phyloP scores from a whole-genome alignment of 768 basidiomycete genomes.

The Trametes cingulata region DNA sequence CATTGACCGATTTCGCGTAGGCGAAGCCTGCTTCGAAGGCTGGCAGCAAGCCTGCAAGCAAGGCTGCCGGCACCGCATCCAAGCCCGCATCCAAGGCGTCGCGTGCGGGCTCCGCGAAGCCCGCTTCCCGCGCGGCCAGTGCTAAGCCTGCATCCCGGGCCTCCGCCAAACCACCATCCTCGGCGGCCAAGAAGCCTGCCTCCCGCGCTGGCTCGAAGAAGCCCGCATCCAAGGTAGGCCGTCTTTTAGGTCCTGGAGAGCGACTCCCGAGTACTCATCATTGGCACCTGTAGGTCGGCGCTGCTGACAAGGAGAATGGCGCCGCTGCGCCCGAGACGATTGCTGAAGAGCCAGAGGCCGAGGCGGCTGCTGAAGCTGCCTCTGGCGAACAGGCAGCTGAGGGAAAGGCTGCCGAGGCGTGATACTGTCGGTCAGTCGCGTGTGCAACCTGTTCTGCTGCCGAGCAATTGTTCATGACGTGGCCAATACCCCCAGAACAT shows the following conservation, averaged over 20 bases:
- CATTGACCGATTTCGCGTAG: conserved; percentile 28
- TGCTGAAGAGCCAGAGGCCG: conserved; percentile 50
- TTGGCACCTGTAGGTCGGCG: conserved; percentile 31
- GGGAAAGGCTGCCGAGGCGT: conserved; percentile 15
- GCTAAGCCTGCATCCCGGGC: conserved; percentile 41
- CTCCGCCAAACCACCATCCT: conserved; percentile 40
- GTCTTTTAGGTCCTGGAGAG: not conserved
- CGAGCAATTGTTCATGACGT: conserved; percentile 3
- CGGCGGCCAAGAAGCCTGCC: conserved; percentile 51
- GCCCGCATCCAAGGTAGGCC: conserved; percentile 58
- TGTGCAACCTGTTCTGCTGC: not conserved
- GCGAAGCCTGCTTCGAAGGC: conserved; percentile 45
- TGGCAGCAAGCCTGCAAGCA: conserved; percentile 35
- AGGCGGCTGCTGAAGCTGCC: conserved; percentile 29
- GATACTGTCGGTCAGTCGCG: conserved; percentile 15
- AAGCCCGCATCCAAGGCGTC: conserved; percentile 39
- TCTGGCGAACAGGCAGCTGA: conserved; percentile 5
- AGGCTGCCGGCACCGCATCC: conserved; percentile 31
- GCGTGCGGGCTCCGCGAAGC: conserved; percentile 35
- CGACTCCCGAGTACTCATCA: not conserved
- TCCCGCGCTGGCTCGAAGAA: conserved; percentile 63
- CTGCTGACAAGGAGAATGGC: conserved; percentile 35
- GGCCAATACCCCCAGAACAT: not conserved
- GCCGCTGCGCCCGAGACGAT: conserved; percentile 50
- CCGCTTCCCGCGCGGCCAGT: conserved; percentile 39